These are phyloP conservation scores for Termitomyces heimii DNA, from an alignment of 768 basidiomycete species.

Conservation along the genomic window DNA sequence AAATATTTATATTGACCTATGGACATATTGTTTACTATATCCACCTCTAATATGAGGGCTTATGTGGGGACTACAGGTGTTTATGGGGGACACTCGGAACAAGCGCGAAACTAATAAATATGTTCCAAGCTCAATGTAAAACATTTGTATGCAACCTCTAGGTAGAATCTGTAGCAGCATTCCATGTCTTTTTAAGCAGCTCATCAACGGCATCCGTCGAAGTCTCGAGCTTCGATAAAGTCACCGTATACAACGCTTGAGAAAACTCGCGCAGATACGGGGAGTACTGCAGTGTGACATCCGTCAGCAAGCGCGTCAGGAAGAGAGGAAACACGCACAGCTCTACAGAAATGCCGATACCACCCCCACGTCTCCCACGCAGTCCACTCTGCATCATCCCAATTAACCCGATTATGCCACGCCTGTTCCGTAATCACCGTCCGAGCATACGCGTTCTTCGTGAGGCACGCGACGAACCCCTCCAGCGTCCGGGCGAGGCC, in stretches of 20 bases:
- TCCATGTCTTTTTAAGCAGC: constrained; percentile 65
- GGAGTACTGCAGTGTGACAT: constrained; percentile 48
- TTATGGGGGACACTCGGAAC: too few species aligned
- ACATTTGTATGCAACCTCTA: too few species aligned
- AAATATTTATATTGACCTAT: too few species aligned
- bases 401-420: constrained; percentile 66
- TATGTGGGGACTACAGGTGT: neutral
- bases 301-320: neutral
- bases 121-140: too few species aligned
- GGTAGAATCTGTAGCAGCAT: constrained; percentile 46
- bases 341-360: constrained; percentile 85
- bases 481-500: constrained; percentile 69
- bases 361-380: constrained; percentile 88
- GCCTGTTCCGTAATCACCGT: constrained; percentile 57
- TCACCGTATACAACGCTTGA: constrained; percentile 63
- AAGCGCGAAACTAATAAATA: too few species aligned
- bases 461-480: constrained; percentile 67
- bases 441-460: constrained; percentile 45
- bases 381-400: constrained; percentile 74
- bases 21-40: too few species aligned
- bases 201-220: constrained; percentile 49
- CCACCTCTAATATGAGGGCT: neutral
- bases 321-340: constrained; percentile 38
- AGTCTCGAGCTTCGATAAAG: constrained; percentile 59
- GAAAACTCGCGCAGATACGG: constrained; percentile 74